Evolutionary conservation across 164 flowering plant genomes (phyloP), one percentile per base, ranked within the genome.

Genomic region (Nelumbo lutea): DNA sequence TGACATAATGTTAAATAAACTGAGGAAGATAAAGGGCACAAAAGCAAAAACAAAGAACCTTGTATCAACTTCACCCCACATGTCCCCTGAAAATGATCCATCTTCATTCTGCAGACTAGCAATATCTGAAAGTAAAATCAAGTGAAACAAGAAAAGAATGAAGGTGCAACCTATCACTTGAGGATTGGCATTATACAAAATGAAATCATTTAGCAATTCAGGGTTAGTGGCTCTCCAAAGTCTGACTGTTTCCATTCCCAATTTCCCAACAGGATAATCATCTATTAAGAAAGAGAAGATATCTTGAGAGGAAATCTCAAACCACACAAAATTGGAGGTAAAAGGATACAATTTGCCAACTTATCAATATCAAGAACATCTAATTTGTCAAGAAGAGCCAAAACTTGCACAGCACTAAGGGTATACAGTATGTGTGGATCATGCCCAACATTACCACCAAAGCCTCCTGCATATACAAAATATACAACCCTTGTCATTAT

Each of bases 31-130:
- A n/a, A 59, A 53, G 42, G 50, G 46, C 48, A 4, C 9, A 41
- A 40, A n/a, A 10, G 40, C 68, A 61, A 45, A 46, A 68, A 62
- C 57, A 59, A 45, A 39, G 11, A 73, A 89, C 98, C 97, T 67
- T 38, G 96, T 88, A 78, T 94, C 95, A 46, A 91, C 76, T 83
- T 94, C 98, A 76, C 98, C 98, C 97, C 98, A 91, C n/a, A 85
- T 84, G 65, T 94, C 98, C 66, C 98, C 97, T n/a, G 91, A 82
- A 79, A 94, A 90, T 15, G 97, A 94, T 50, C 98, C 98, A 83
- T 91, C 98, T 74, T 86, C 97, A 84, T 88, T 90, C 75, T 90
- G 97, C 71, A 94, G 78, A 40, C 85, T 78, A 65, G 77, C 75
- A 77, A 94, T 64, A 83, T 91, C 98, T 88, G 68, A 72, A 57